phyloP scores from a whole-genome alignment of 495 filamentous ascomycete species.

The Letharia columbiana region DNA sequence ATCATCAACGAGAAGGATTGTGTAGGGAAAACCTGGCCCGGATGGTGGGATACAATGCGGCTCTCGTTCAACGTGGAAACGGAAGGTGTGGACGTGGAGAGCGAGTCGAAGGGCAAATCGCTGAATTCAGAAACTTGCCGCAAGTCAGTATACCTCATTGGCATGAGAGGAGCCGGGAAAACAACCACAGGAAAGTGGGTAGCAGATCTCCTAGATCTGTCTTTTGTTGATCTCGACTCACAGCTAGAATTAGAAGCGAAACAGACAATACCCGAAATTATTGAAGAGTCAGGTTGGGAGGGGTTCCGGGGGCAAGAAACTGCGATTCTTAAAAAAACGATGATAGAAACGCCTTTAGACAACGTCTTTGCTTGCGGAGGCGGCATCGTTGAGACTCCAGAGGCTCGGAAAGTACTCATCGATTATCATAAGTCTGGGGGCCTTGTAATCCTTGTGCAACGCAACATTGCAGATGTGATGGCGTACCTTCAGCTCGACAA shows the following conservation, averaged over 20 bases:
- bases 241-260: constrained; percentile 67
- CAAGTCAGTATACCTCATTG: constrained; percentile 83
- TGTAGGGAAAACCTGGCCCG: constrained; percentile 98
- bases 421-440: constrained; percentile 72
- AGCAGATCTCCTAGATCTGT: constrained; percentile 59
- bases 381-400: constrained; percentile 81
- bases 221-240: constrained; percentile 78
- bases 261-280: constrained; percentile 76
- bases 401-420: constrained; percentile 65
- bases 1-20: constrained; percentile 85
- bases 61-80: constrained; percentile 66
- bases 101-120: constrained; percentile 28
- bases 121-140: constrained; percentile 34
- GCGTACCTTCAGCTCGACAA: constrained; percentile 84
- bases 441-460: constrained; percentile 80
- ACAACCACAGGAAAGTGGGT: constrained; percentile 87
- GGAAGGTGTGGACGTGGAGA: constrained; percentile 58
- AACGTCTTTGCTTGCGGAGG: constrained; percentile 91
- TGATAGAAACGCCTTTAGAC: constrained; percentile 64
- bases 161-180: constrained; percentile 97
- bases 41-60: constrained; percentile 89
- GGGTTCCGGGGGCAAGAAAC: constrained; percentile 79
- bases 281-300: constrained; percentile 73
- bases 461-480: constrained; percentile 82
- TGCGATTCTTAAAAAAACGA: constrained; percentile 57